Base-by-base conservation (phyloP, 2,329 filamentous ascomycete species). In the Elsinoe fawcettii region DNA sequence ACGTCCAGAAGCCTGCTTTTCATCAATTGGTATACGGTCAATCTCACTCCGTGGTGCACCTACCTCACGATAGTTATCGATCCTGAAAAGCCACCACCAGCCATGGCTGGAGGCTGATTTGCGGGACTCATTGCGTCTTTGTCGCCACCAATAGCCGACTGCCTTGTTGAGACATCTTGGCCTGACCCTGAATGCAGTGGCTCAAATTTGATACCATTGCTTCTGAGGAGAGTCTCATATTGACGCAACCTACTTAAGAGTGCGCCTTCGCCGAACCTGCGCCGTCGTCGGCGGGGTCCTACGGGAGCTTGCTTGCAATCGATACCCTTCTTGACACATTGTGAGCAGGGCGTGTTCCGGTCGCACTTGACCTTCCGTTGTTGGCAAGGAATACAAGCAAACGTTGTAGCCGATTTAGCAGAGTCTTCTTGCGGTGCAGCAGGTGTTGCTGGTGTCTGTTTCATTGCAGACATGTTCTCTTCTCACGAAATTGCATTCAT, bases 291-390 rank as follows among this genome's bases (percentile, higher is more conserved):
- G 70, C 63, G 82, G 73, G 65, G 82, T 71, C 69, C 66, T 4
- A 49, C 18, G 4, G 69, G 65, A 1, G 72, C 70, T 2, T 74
- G 72, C 2, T 77, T 63, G 61, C 67, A 90, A 62, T 87, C 80
- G 30, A 78, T 78, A 18, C 76, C 72, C 53, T 80, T 78, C 69
- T 80, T 85, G 66, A 82, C 74, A 66, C 86, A 89, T 70, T 86
- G 85, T 64, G 80, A 75, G 66, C 87, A 90, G 14, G 86, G 86
- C 69, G 83, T 84, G 63, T 79, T 81, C 70, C 85, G 86, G 69
- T 63, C 60, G 70, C 87, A 90, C 59, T 83, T 84, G 41, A 90
- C 79, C 69, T 90, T 90, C 60, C 86, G 82, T 68, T 87, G 85
- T 67, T 90, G 86, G 66, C 88, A 92, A 18, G 84, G 76, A 12